Conservation (phyloP, 1,284 basidiomycete genomes). For the Phellopilus nigrolimitatus region DNA sequence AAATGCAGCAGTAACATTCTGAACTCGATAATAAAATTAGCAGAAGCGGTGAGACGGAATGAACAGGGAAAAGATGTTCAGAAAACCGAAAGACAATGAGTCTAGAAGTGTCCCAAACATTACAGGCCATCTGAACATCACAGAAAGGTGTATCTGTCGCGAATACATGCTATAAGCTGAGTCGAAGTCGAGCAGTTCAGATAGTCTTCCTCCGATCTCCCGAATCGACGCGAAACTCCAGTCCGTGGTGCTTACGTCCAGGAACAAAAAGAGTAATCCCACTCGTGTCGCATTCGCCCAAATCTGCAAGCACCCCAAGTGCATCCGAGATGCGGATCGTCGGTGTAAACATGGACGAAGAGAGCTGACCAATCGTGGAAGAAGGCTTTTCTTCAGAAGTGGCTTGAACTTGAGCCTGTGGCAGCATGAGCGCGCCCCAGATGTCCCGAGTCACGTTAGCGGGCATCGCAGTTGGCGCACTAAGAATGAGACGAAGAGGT, state of each 20-base stretch:
- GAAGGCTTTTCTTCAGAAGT: neutral
- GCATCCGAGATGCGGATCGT: slow-evolving; percentile 15
- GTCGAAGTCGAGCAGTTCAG: slow-evolving; percentile 3
- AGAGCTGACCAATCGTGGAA: neutral
- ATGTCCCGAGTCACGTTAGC: too few relatives aligned
- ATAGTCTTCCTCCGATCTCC: slow-evolving; percentile 16
- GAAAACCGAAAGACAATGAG: too few relatives aligned
- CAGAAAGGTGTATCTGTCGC: neutral
- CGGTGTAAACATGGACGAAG: neutral
- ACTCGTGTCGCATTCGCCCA: neutral
- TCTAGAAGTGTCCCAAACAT: too few relatives aligned
- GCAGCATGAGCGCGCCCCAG: too few relatives aligned
- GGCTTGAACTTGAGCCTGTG: neutral
- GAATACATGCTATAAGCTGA: neutral
- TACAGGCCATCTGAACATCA: too few relatives aligned
- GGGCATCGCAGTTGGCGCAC: too few relatives aligned
- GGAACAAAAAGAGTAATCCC: slow-evolving; percentile 10
- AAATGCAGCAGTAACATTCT: too few relatives aligned
- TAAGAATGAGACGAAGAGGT: neutral
- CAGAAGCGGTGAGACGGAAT: too few relatives aligned
- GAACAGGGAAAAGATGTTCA: too few relatives aligned
- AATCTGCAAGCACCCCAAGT: neutral
- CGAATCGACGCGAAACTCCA: slow-evolving; percentile 6
- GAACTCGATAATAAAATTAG: too few relatives aligned
- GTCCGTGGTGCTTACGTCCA: slow-evolving; percentile 9